A percentile compares a stretch with the other conserved stretches of the same genome.
Evolutionary conservation across 371 early-diverging fungal species (phyloP).

Genomic region (Lichtheimia ramosa): DNA sequence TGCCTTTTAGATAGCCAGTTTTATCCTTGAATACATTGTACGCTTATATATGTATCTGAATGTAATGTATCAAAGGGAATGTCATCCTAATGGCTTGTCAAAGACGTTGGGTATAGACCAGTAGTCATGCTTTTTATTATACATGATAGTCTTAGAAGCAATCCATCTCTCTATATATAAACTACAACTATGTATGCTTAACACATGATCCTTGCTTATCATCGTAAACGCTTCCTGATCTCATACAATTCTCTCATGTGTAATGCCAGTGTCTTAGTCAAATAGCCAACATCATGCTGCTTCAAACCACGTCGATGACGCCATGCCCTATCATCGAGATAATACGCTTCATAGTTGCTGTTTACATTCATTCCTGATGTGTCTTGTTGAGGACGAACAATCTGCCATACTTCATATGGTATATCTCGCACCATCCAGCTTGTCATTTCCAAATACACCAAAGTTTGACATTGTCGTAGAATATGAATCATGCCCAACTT

Average conservation of each 20-base stretch:
- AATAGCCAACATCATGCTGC: slow-evolving; percentile 10
- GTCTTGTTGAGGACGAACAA: slow-evolving; percentile 4
- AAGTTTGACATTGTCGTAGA: slow-evolving; percentile 22
- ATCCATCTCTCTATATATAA: too few relatives aligned
- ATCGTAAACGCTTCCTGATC: slow-evolving; percentile 13
- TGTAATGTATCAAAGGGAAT: too few relatives aligned
- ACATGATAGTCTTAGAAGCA: too few relatives aligned
- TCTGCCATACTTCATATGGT: slow-evolving; percentile 27
- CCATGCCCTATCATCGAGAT: slow-evolving; percentile 11
- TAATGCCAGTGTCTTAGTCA: slow-evolving; percentile 21
- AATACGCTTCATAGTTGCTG: slow-evolving; percentile 1
- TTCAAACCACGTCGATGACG: not conserved
- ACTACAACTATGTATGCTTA: too few relatives aligned
- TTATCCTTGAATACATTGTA: too few relatives aligned
- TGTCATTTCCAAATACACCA: slow-evolving; percentile 32
- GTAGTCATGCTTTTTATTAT: too few relatives aligned
- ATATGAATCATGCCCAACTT: slow-evolving; percentile 18
- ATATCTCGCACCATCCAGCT: slow-evolving; percentile 43
- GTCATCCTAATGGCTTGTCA: too few relatives aligned
- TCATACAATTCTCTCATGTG: slow-evolving; percentile 18
- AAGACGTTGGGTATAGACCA: too few relatives aligned
- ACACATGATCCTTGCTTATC: too few relatives aligned
- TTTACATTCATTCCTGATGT: not conserved
- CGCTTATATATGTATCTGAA: too few relatives aligned
- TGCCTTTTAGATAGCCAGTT: too few relatives aligned